A percentile compares a stretch with the other conserved stretches of the same genome.
phyloP scores from a whole-genome alignment of 805 yeast species.

The Starmerella davenportii region DNA sequence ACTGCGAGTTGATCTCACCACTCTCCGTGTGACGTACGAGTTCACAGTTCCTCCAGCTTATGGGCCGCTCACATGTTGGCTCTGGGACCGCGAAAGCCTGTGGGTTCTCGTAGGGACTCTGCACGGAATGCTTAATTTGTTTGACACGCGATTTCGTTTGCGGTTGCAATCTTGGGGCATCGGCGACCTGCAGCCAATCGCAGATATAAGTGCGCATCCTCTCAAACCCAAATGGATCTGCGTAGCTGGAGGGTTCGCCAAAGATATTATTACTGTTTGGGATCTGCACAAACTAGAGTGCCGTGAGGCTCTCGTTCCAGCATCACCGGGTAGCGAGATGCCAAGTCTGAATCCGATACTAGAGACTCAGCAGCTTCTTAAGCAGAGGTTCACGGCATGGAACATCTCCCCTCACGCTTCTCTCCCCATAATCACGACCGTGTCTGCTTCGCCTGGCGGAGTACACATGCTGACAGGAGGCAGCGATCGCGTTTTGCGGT shows the following conservation, averaged over 20 bases:
- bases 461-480: conserved; percentile 19
- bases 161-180: conserved; percentile 47
- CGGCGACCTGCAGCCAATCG: conserved; percentile 33
- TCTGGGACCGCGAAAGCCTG: conserved; percentile 32
- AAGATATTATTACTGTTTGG: conserved; percentile 51
- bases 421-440: conserved; percentile 5
- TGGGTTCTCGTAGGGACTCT: conserved; percentile 66
- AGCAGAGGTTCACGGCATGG: conserved; percentile 15
- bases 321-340: conserved; percentile 7
- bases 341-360: conserved; percentile 16
- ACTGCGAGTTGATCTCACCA: conserved; percentile 38
- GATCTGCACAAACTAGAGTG: conserved; percentile 51
- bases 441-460: conserved; percentile 1
- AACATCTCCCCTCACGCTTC: conserved; percentile 9
- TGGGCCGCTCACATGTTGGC: conserved; percentile 49
- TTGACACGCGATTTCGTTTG: conserved; percentile 61
- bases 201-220: conserved; percentile 31
- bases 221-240: conserved; percentile 30
- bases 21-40: conserved; percentile 28
- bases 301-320: conserved; percentile 23
- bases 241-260: conserved; percentile 51
- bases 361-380: conserved; percentile 8
- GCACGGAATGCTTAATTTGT: conserved; percentile 53
- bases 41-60: conserved; percentile 41
- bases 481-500: conserved; percentile 20